Conservation (phyloP, 1,284 basidiomycete species). For the Filobasidium uniguttulatum region DNA sequence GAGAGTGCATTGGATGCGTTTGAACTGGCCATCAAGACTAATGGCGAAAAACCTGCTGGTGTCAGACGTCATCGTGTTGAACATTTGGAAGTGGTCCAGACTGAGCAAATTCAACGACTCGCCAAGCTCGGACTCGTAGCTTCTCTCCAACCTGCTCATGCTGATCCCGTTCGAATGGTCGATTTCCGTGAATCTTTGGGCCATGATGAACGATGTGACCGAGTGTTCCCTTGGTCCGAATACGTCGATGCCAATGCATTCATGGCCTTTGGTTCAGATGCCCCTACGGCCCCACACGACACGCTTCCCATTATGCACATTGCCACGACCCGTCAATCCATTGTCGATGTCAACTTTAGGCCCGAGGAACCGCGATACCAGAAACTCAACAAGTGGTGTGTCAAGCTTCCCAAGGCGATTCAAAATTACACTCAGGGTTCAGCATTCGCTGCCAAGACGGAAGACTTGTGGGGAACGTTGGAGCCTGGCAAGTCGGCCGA, state of each 20-base stretch:
- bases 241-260: constrained; percentile 17
- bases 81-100: constrained; percentile 22
- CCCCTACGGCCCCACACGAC: constrained; percentile 21
- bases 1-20: constrained; percentile 22
- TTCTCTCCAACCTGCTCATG: constrained; percentile 23
- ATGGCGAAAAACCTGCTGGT: constrained; percentile 8
- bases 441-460: constrained; percentile 16
- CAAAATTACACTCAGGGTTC: constrained; percentile 3
- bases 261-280: constrained; percentile 22
- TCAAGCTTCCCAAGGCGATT: constrained; percentile 3
- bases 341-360: constrained; percentile 14
- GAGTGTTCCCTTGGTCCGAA: constrained; percentile 22
- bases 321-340: constrained; percentile 20
- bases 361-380: constrained; percentile 8
- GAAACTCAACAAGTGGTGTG: background rate
- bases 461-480: constrained; percentile 16
- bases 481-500: constrained; percentile 21
- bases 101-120: constrained; percentile 18
- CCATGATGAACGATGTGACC: constrained; percentile 19
- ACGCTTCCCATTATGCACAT: constrained; percentile 22
- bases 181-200: constrained; percentile 21
- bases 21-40: constrained; percentile 17
- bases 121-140: constrained; percentile 19
- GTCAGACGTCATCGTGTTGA: constrained; percentile 21
- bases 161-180: constrained; percentile 20